Base-by-base conservation (phyloP, 495 filamentous ascomycete genomes). In the Hyaloscypha bicolor region DNA sequence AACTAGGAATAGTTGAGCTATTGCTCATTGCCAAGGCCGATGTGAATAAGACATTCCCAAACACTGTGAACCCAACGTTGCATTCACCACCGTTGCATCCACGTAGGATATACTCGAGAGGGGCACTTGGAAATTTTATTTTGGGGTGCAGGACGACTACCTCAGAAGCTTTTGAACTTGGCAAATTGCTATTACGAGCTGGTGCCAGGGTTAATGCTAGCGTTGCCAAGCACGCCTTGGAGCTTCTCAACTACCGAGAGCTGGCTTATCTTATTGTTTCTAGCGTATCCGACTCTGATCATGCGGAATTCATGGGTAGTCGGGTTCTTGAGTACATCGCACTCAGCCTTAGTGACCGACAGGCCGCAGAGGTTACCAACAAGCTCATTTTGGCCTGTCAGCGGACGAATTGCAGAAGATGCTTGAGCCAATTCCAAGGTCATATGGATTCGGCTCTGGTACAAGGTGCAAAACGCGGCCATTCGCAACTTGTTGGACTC, bases 391-490 rank as follows among this genome's bases (percentile, higher is more conserved):
- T 25, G 2, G n/a, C 42, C 9, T 62, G 60, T 22, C 33, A 62
- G 14, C 14, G 37, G 60, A 29, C 19, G 9, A 30, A 30, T 25
- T 62, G 60, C 22, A 2, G 42, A 11, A 52, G 31, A 52, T 62
- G 60, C 31, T 29, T 42, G 3, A 51, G 9, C 21, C 12, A 30
- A 22, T 48, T 22, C 33, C 14, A n/a, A 25, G 9, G 45, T 9
- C 3, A 52, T 16, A 6, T 62, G 11, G 60, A 62, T 16, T 62
- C 33, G 37, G 60, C 60, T 12, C 12, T 52, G 35, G 31, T 62
- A 4, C 16, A 62, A 62, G 60, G 33, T 62, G 60, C 60, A 52
- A 62, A 62, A 52, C 33, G 60, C 35, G 60, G 60, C 33, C 60
- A 48, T 48, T 52, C 25, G 22, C 0, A 14, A 37, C 35, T 37